Percentiles rank a stretch among this genome's conserved stretches.
phyloP scores from a whole-genome alignment of 108 stramenopile genomes.

The Aurantiochytrium sp. region DNA sequence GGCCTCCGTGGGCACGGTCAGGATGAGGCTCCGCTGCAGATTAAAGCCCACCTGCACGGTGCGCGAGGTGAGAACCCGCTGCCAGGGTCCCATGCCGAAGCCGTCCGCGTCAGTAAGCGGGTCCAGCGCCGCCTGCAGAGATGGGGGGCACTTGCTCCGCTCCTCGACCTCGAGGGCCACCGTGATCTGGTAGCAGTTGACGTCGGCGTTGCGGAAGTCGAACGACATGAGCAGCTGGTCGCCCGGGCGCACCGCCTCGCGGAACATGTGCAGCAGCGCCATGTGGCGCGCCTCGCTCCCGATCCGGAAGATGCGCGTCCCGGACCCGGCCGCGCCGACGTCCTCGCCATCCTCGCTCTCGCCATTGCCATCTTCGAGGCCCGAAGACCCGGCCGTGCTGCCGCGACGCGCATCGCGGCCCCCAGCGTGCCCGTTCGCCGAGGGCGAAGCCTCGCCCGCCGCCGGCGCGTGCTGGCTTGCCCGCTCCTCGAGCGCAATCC shows the following conservation, averaged over 20 bases:
- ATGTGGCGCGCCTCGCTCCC: conserved; percentile 15
- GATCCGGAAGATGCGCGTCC: neutral
- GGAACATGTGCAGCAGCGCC: conserved; percentile 2
- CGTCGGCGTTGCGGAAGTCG: neutral
- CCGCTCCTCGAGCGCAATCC: neutral
- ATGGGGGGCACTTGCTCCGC: conserved; percentile 5
- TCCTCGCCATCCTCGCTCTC: neutral
- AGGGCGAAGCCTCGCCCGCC: neutral
- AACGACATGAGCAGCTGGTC: neutral
- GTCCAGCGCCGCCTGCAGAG: neutral
- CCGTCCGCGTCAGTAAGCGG: neutral
- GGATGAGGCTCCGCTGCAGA: neutral
- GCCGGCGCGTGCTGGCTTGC: neutral
- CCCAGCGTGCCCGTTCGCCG: neutral
- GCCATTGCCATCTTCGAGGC: too few species aligned
- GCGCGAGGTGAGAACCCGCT: neutral
- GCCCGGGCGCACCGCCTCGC: neutral
- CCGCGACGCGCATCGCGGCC: neutral
- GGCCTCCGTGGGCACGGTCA: neutral
- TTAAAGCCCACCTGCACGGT: conserved; percentile 21
- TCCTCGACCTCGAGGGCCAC: conserved; percentile 9
- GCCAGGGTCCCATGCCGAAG: conserved; percentile 13
- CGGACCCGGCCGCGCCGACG: neutral
- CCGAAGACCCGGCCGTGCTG: neutral
- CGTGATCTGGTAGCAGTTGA: neutral